A percentile compares a stretch with the other conserved stretches of the same genome.
Evolutionary conservation across 768 basidiomycete species (phyloP).

Genomic region (Baorangia bicolor): DNA sequence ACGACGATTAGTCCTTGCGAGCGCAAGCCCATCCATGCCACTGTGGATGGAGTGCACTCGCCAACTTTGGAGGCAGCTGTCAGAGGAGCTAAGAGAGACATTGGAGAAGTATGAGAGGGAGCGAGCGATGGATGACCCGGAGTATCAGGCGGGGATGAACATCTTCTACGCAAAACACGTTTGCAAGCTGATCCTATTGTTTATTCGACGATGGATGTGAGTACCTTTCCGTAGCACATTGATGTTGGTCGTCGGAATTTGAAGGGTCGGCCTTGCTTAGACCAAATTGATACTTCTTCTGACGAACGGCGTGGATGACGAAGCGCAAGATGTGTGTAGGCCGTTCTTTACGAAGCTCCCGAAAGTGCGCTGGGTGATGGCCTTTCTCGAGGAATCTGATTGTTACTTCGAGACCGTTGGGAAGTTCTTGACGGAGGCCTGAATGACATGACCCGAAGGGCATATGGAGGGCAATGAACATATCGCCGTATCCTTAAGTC

Average conservation of each 20-base stretch:
- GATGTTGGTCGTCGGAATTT: conserved; percentile 37
- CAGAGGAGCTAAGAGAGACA: conserved; percentile 25
- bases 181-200: conserved; percentile 37
- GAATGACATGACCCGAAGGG: neutral
- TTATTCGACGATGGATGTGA: conserved; percentile 17
- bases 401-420: conserved; percentile 21
- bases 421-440: conserved; percentile 7
- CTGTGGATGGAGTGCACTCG: conserved; percentile 30
- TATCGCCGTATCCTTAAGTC: neutral
- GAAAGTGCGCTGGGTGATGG: conserved; percentile 37
- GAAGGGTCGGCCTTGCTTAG: conserved; percentile 47
- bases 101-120: conserved; percentile 34
- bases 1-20: conserved; percentile 35
- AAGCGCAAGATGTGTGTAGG: conserved; percentile 35
- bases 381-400: conserved; percentile 15
- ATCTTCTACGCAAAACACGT: conserved; percentile 35
- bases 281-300: conserved; percentile 40
- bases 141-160: conserved; percentile 34
- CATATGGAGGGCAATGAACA: too few relatives aligned
- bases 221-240: neutral
- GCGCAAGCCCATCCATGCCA: conserved; percentile 31
- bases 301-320: conserved; percentile 39
- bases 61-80: conserved; percentile 25
- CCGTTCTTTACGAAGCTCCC: conserved; percentile 36
- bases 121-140: conserved; percentile 31